These are phyloP conservation scores for Zymoseptoria crescenta DNA, from an alignment of 2,329 filamentous ascomycete genomes.

Conservation along the genomic window DNA sequence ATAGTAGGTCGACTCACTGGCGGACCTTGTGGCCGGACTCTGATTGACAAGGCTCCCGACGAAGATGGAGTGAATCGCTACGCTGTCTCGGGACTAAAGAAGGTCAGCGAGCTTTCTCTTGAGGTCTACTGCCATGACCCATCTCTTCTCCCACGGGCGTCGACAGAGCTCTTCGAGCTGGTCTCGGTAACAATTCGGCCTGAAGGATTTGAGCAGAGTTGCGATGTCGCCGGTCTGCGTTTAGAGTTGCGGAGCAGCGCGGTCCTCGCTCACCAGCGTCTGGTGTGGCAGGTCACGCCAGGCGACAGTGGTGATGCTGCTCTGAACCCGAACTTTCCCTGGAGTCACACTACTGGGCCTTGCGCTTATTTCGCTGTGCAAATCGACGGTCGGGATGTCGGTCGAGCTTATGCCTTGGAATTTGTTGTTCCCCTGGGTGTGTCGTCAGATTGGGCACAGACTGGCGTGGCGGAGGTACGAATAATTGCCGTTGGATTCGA, in stretches of 20 bases:
- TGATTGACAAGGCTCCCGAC: background rate
- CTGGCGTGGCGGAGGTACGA: background rate
- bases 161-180: background rate
- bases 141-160: background rate
- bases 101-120: background rate
- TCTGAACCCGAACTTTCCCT: conserved; percentile 16
- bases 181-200: background rate
- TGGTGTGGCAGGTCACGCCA: background rate
- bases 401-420: conserved; percentile 28
- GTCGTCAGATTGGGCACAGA: background rate
- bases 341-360: conserved; percentile 29
- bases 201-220: background rate
- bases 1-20: background rate
- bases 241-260: background rate
- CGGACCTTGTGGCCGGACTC: background rate
- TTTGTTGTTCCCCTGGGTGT: conserved; percentile 1
- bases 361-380: conserved; percentile 28
- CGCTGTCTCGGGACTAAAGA: background rate
- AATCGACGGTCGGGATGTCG: conserved; percentile 18
- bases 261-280: background rate
- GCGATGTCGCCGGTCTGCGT: background rate
- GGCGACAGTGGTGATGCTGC: conserved; percentile 4
- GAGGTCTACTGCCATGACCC: background rate
- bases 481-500: background rate
- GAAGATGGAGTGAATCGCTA: background rate